Evolutionary conservation across 371 early-diverging fungal genomes (phyloP).

Genomic region (Actinomortierella ambigua): DNA sequence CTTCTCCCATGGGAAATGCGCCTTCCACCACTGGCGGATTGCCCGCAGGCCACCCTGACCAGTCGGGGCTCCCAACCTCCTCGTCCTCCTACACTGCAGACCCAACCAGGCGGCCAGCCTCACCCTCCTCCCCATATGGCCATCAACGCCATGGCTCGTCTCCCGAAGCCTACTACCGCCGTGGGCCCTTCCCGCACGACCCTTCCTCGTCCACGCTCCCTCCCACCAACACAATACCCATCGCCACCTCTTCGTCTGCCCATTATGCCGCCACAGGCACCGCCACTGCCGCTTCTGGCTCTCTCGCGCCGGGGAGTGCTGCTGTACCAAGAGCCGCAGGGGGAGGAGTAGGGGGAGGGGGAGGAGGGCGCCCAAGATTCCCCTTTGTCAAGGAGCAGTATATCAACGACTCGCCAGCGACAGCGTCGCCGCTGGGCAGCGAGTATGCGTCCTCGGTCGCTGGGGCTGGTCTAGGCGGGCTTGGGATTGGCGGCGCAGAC

Average conservation of each 20-base stretch:
- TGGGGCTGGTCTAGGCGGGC: constrained; percentile 9
- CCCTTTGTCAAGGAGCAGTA: constrained; percentile 37
- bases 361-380: constrained; percentile 15
- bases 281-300: too few relatives aligned
- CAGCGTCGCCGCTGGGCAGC: constrained; percentile 29
- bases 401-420: constrained; percentile 35
- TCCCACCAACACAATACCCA: constrained; percentile 24
- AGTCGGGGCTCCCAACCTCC: too few relatives aligned
- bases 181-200: constrained; percentile 24
- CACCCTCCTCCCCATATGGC: too few relatives aligned
- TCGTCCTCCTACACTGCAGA: too few relatives aligned
- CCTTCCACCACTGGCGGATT: too few relatives aligned
- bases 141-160: constrained; percentile 33
- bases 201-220: constrained; percentile 38
- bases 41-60: too few relatives aligned
- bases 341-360: too few relatives aligned
- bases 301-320: too few relatives aligned
- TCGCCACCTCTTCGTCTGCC: constrained; percentile 33
- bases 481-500: constrained; percentile 9
- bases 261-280: not conserved
- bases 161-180: constrained; percentile 15
- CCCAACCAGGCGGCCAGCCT: too few relatives aligned
- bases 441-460: constrained; percentile 8
- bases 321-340: too few relatives aligned
- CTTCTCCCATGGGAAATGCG: too few relatives aligned